Percentiles rank a stretch among this genome's conserved stretches.
phyloP scores from a whole-genome alignment of 139 green algal genomes.

The Tetraselmis striata region DNA sequence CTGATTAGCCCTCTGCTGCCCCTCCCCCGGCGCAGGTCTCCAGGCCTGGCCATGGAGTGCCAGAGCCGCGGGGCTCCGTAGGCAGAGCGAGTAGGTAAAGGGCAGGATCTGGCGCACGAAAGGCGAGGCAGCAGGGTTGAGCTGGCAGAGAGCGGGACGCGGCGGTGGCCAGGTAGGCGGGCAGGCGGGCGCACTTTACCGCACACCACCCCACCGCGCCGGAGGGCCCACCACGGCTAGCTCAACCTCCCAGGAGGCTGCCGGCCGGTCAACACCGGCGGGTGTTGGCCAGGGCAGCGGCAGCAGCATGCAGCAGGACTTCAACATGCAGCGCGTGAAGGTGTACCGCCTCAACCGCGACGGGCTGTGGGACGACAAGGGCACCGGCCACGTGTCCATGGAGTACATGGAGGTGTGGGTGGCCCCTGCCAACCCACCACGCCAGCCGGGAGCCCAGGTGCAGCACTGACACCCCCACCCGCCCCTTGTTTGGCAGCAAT shows the following conservation, averaged over 20 bases:
- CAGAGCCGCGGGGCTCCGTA: too few species aligned
- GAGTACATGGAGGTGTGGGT: constrained; percentile 79
- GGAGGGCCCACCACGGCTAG: background rate
- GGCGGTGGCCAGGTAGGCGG: too few species aligned
- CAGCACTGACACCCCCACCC: background rate
- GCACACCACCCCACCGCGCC: too few species aligned
- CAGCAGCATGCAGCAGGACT: background rate
- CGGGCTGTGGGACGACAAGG: constrained; percentile 91
- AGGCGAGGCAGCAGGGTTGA: too few species aligned
- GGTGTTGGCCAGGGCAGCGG: background rate
- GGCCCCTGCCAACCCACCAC: too few species aligned
- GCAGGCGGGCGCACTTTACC: too few species aligned
- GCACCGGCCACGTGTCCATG: constrained; percentile 81
- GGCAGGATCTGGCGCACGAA: too few species aligned
- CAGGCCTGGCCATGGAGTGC: too few species aligned
- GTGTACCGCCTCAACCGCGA: constrained; percentile 85
- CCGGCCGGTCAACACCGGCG: background rate
- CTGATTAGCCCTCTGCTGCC: too few species aligned
- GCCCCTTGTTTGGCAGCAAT: constrained; percentile 45
- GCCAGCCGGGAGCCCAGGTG: background rate
- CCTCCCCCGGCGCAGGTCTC: too few species aligned
- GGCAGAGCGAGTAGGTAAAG: too few species aligned
- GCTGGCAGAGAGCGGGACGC: too few species aligned
- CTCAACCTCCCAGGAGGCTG: background rate
- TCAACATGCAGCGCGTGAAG: constrained; percentile 70